Evolutionary conservation across 192 early-diverging fungal genomes (phyloP).

Genomic region (Chytriomyces hyalinus): DNA sequence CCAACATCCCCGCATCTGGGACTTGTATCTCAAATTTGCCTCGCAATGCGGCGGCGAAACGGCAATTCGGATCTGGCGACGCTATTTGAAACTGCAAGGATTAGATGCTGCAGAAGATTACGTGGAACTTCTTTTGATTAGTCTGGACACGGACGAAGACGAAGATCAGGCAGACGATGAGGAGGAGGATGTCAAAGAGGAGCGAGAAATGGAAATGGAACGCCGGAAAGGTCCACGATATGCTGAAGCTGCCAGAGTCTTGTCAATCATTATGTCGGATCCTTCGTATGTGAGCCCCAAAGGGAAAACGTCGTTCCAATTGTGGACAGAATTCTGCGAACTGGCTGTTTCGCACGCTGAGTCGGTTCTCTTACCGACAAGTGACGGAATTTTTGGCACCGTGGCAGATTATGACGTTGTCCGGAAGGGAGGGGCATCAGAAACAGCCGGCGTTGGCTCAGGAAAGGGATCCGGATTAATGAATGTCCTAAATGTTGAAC

Average conservation of each 20-base stretch:
- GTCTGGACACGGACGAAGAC: slow-evolving; percentile 11
- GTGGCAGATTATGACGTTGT: slow-evolving; percentile 14
- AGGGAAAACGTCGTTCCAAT: slow-evolving; percentile 68
- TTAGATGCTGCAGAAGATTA: slow-evolving; percentile 71
- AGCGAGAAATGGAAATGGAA: slow-evolving; percentile 17
- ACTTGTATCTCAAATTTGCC: slow-evolving; percentile 81
- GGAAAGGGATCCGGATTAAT: slow-evolving; percentile 38
- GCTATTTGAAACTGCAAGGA: slow-evolving; percentile 89
- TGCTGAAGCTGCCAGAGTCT: slow-evolving; percentile 76
- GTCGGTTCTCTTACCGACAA: slow-evolving; percentile 49
- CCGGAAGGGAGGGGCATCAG: slow-evolving; percentile 17
- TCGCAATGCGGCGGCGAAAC: slow-evolving; percentile 79
- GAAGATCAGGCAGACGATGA: slow-evolving; percentile 45
- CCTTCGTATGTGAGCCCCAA: slow-evolving; percentile 68
- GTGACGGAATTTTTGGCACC: slow-evolving; percentile 50
- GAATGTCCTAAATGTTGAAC: slow-evolving; percentile 75
- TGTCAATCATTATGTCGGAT: slow-evolving; percentile 75
- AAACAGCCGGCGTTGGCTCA: background rate
- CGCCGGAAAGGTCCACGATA: slow-evolving; percentile 54
- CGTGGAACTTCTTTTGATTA: slow-evolving; percentile 68
- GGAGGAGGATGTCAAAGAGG: slow-evolving; percentile 3
- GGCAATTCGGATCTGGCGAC: slow-evolving; percentile 75
- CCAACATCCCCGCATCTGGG: slow-evolving; percentile 92
- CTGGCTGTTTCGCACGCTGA: slow-evolving; percentile 77
- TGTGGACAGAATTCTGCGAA: slow-evolving; percentile 87